These are phyloP conservation scores for Curvularia verruculosa DNA, from an alignment of 2,329 filamentous ascomycete species.

Conservation along the genomic window DNA sequence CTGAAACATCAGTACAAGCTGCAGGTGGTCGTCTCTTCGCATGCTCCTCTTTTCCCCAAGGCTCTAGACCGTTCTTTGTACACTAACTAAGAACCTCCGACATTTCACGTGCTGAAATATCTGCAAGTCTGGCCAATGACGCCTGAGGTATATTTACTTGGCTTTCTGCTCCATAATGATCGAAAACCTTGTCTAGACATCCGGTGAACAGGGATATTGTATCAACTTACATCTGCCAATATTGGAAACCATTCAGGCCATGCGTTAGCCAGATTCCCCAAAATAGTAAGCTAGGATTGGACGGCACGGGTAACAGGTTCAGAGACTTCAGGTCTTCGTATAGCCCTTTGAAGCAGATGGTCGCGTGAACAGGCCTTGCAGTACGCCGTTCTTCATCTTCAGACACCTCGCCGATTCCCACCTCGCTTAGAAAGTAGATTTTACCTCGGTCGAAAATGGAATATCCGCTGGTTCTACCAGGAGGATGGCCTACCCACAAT, in stretches of 20 bases:
- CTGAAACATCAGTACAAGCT: neutral
- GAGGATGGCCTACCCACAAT: too few species aligned
- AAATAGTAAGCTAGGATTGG: neutral
- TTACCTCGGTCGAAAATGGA: too few species aligned
- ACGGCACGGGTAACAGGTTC: neutral
- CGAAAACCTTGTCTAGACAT: neutral
- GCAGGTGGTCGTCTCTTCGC: neutral
- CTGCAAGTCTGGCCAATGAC: neutral
- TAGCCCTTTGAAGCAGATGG: neutral
- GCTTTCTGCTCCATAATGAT: neutral
- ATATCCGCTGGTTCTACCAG: too few species aligned
- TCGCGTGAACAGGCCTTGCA: neutral
- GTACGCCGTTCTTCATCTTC: conserved; percentile 3
- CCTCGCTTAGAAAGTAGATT: too few species aligned
- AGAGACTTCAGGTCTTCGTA: neutral
- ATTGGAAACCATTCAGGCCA: neutral
- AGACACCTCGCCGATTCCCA: neutral
- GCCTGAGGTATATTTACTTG: neutral
- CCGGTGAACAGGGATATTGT: neutral
- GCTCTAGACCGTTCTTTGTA: neutral
- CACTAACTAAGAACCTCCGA: neutral
- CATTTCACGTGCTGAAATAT: neutral
- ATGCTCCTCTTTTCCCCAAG: neutral
- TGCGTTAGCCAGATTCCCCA: neutral
- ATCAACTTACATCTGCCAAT: neutral